Conservation (phyloP, 768 basidiomycete species). For the Leccinum disarticulatum region DNA sequence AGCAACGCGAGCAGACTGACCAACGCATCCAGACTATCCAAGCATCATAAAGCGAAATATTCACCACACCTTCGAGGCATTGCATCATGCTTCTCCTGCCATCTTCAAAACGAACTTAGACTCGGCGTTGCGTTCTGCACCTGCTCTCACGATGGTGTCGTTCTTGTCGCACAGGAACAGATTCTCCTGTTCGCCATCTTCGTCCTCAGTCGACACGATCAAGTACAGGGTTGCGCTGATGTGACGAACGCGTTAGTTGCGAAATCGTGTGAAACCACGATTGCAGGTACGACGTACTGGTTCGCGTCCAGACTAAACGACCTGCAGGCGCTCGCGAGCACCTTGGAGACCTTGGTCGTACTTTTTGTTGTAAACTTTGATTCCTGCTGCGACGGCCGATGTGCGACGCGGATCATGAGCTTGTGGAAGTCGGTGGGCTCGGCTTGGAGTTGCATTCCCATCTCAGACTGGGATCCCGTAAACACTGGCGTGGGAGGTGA, state of each 20-base stretch:
- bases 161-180: slow-evolving; percentile 30
- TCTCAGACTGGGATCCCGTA: slow-evolving; percentile 8
- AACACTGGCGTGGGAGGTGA: neutral
- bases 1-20: neutral
- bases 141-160: slow-evolving; percentile 27
- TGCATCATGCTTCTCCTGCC: slow-evolving; percentile 20
- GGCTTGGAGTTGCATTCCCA: neutral
- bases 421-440: slow-evolving; percentile 13
- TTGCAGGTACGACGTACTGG: slow-evolving; percentile 14
- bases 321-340: slow-evolving; percentile 28
- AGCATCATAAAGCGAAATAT: neutral
- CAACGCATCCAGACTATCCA: neutral
- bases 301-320: slow-evolving; percentile 27
- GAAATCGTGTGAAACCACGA: neutral
- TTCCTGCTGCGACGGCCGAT: slow-evolving; percentile 30
- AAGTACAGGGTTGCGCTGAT: slow-evolving; percentile 26
- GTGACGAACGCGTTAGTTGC: neutral
- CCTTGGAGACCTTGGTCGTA: slow-evolving; percentile 32
- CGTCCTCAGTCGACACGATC: slow-evolving; percentile 25
- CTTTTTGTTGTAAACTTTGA: slow-evolving; percentile 32
- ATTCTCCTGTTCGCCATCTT: slow-evolving; percentile 27
- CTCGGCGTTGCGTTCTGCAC: slow-evolving; percentile 25
- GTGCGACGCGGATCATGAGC: slow-evolving; percentile 32
- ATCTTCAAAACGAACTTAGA: slow-evolving; percentile 27
- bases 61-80: neutral